Conservation (phyloP, 2,329 filamentous ascomycete genomes). For the Colletotrichum sp. region DNA sequence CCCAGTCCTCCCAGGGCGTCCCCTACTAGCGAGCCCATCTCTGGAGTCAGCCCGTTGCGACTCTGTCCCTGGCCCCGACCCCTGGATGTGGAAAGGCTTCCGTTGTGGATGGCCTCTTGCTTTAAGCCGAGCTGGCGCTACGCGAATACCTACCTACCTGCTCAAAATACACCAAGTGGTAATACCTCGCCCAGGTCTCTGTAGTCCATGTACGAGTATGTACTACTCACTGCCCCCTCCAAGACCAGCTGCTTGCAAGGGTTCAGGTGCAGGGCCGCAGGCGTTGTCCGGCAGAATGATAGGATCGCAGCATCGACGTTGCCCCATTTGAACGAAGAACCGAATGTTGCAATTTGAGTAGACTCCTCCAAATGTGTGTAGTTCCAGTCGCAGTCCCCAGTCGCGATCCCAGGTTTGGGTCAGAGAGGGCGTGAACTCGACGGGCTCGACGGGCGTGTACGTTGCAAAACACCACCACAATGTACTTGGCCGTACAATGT, state of each 20-base stretch:
- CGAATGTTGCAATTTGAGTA: slow-evolving; percentile 21
- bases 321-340: slow-evolving; percentile 17
- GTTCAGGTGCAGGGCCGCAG: background rate
- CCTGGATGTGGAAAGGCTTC: slow-evolving; percentile 18
- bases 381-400: background rate
- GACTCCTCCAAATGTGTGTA: slow-evolving; percentile 1
- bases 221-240: background rate
- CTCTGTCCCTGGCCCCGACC: slow-evolving; percentile 18
- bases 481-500: background rate
- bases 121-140: slow-evolving; percentile 7
- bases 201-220: background rate
- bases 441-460: background rate
- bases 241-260: slow-evolving; percentile 2
- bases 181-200: background rate
- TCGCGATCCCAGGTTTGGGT: background rate
- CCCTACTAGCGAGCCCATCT: slow-evolving; percentile 19
- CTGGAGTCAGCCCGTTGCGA: slow-evolving; percentile 20
- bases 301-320: slow-evolving; percentile 15
- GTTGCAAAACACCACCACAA: background rate
- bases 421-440: background rate
- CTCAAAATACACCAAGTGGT: background rate
- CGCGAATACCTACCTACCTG: background rate
- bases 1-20: slow-evolving; percentile 2
- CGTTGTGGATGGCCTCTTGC: slow-evolving; percentile 19
- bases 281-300: slow-evolving; percentile 11